Base-by-base conservation (phyloP, 2,329 filamentous ascomycete species). In the Remersonia thermophila region DNA sequence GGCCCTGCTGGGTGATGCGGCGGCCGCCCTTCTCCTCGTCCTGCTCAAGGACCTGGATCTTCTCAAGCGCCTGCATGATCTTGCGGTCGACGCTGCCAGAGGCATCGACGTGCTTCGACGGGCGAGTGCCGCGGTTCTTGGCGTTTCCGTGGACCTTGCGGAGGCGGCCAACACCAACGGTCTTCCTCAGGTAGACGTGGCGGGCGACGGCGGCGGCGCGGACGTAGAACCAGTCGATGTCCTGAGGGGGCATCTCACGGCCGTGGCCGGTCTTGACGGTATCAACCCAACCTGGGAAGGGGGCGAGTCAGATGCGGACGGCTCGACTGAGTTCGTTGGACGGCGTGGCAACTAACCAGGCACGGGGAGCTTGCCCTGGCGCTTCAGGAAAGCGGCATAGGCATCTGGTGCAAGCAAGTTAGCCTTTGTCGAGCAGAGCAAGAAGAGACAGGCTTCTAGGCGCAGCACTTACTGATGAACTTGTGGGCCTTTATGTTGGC, bases 131-230 rank as follows among this genome's bases (percentile, higher is more conserved):
- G 55, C 91, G 86, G 82, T 96, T 98, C 80, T 93, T 95, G 73
- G 83, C 82, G 55, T 77, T 82, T 57, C 86, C 91, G 78, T 98
- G 91, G 51, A 82, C 83, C 74, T 93, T 94, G 67, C 89, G 83
- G 56, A 98, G 80, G 61, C 91, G 86, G 69, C 91, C 91, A 55
- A 98, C 85, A 76, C 91, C 91, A 62, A 98, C 87, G 48, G 87
- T 95, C 78, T 98, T 98, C 73, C 91, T 83, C 66, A 98, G 76
- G 77, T 98, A 98, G 74, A 98, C 80, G 76, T 96, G 89, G 61
- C 87, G 86, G 59, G 91, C 91, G 62, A 98, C 81, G 52, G 89
- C 79, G 56, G 91, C 91, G 57, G 89, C 87, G 61, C 91, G 87
- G 63, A 78, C 66, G 67, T 79, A 83, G 73, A 78, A 93, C 91